Conservation (phyloP, 2,329 filamentous ascomycete genomes). For the Cryphonectria carpinicola region DNA sequence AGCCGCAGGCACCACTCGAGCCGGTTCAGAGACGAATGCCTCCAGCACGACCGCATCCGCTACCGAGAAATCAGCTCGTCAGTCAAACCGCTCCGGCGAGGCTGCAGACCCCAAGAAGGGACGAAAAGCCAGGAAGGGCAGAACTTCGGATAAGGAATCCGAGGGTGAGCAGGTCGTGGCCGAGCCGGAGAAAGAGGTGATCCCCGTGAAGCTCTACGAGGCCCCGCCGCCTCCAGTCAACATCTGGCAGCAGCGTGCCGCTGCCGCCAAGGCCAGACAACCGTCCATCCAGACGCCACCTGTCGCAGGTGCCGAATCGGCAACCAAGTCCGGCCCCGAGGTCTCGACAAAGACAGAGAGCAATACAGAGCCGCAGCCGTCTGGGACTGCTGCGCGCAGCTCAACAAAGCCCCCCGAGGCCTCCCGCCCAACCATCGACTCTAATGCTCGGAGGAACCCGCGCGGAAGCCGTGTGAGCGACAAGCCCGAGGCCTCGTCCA, state of each 20-base stretch:
- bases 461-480: constrained; percentile 52
- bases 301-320: constrained; percentile 23
- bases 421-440: constrained; percentile 45
- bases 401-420: constrained; percentile 40
- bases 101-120: constrained; percentile 67
- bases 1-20: constrained; percentile 26
- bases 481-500: constrained; percentile 43
- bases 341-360: constrained; percentile 31
- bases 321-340: constrained; percentile 22
- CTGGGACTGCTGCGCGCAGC: constrained; percentile 31
- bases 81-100: constrained; percentile 68
- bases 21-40: constrained; percentile 29
- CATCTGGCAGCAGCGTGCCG: constrained; percentile 80
- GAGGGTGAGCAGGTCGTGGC: constrained; percentile 55
- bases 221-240: constrained; percentile 85
- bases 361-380: constrained; percentile 18
- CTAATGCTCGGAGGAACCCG: constrained; percentile 44
- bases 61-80: constrained; percentile 53
- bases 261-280: constrained; percentile 61
- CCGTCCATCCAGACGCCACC: constrained; percentile 28
- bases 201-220: constrained; percentile 72
- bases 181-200: constrained; percentile 62
- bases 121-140: constrained; percentile 67
- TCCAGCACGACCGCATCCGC: constrained; percentile 19
- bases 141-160: constrained; percentile 55